Percentiles rank a stretch among this genome's conserved stretches.
These are phyloP conservation scores for Cystobasidiaceae sp. DNA, from an alignment of 1,284 basidiomycete species.

Conservation along the genomic window DNA sequence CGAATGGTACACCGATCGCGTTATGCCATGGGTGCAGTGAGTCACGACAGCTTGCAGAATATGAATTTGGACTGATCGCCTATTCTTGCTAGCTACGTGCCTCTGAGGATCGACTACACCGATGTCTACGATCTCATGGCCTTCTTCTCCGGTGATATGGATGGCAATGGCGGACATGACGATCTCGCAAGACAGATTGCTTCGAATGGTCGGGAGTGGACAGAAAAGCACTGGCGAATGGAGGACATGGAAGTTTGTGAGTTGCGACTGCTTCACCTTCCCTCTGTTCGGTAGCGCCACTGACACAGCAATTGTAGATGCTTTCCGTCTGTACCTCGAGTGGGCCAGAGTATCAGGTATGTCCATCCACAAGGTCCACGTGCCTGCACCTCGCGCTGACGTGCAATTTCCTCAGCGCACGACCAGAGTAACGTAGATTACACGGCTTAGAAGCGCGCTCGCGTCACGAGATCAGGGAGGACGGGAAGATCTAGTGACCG, in stretches of 20 bases:
- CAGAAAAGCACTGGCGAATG: slow-evolving; percentile 47
- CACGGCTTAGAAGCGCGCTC: no score
- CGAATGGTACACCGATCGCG: slow-evolving; percentile 50
- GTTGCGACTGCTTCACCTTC: slow-evolving; percentile 17
- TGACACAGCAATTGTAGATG: slow-evolving; percentile 12
- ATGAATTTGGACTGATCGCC: neutral
- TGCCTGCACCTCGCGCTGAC: neutral
- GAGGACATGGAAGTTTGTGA: slow-evolving; percentile 50
- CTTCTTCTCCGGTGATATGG: slow-evolving; percentile 50
- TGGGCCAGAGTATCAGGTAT: slow-evolving; percentile 38
- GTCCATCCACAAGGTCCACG: neutral
- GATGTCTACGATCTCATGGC: slow-evolving; percentile 48
- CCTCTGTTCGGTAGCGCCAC: neutral
- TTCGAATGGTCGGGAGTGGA: slow-evolving; percentile 45
- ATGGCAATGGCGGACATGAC: slow-evolving; percentile 46
- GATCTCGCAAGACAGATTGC: slow-evolving; percentile 49
- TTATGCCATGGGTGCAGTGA: slow-evolving; percentile 47
- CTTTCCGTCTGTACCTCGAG: slow-evolving; percentile 40
- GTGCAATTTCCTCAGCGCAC: neutral
- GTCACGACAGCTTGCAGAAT: neutral
- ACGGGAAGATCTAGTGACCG: no score
- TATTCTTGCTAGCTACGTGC: slow-evolving; percentile 36
- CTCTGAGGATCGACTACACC: slow-evolving; percentile 42
- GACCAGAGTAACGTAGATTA: no score
- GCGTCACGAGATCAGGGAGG: no score